A percentile compares a stretch with the other conserved stretches of the same genome.
Evolutionary conservation across 208 protist genomes (phyloP).

Genomic region (Leishmania braziliensis): DNA sequence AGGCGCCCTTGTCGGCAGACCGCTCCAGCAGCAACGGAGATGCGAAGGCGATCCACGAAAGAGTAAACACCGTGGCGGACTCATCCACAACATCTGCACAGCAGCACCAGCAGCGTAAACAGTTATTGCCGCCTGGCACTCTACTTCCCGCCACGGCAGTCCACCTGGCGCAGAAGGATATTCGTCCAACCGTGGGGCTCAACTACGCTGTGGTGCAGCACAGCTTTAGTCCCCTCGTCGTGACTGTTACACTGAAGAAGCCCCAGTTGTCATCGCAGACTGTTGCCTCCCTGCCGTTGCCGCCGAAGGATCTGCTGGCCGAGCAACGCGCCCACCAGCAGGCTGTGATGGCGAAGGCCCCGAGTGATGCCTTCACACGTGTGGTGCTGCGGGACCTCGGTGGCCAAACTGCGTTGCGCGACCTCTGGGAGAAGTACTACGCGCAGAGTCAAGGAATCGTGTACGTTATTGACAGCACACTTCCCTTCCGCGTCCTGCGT

Average conservation of each 20-base stretch:
- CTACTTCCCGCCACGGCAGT: slow-evolving; percentile 23
- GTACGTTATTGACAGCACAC: slow-evolving; percentile 91
- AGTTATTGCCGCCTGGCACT: slow-evolving; percentile 22
- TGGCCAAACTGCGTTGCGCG: slow-evolving; percentile 93
- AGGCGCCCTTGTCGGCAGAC: slow-evolving; percentile 1
- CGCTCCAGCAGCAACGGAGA: slow-evolving; percentile 3
- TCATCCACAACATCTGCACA: neutral
- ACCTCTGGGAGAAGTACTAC: slow-evolving; percentile 97
- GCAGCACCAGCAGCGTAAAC: neutral
- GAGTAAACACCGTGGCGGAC: neutral
- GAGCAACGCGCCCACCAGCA: slow-evolving; percentile 21
- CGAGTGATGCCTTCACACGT: slow-evolving; percentile 35
- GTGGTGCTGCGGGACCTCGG: slow-evolving; percentile 96
- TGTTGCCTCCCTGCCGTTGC: slow-evolving; percentile 48
- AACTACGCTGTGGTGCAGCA: slow-evolving; percentile 96
- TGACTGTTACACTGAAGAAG: slow-evolving; percentile 31
- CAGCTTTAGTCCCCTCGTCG: slow-evolving; percentile 36
- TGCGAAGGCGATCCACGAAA: neutral
- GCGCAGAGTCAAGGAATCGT: slow-evolving; percentile 91
- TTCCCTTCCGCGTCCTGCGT: slow-evolving; percentile 13
- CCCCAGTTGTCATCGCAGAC: slow-evolving; percentile 78
- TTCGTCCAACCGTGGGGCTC: slow-evolving; percentile 97
- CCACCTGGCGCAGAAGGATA: slow-evolving; percentile 75
- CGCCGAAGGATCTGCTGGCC: slow-evolving; percentile 9
- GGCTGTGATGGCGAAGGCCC: slow-evolving; percentile 9